phyloP scores from a whole-genome alignment of 129 eudicot species.

The Calendula officinalis region DNA sequence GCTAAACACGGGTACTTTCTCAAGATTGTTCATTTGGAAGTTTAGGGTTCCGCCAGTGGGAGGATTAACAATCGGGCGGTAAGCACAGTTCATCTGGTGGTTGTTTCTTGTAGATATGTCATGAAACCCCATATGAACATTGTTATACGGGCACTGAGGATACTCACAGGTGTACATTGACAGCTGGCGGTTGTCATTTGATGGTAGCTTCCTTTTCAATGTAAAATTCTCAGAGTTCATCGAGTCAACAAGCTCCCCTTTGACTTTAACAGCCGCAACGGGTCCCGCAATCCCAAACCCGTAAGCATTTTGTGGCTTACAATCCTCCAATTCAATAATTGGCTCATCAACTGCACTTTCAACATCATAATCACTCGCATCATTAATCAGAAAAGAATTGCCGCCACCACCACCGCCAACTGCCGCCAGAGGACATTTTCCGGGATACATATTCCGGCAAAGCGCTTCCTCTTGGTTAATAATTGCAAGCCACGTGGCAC shows the following conservation, averaged over 20 bases:
- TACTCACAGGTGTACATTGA: constrained; percentile 17
- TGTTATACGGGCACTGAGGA: constrained; percentile 25
- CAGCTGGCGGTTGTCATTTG: neutral
- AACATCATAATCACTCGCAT: constrained; percentile 30
- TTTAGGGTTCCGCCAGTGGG: constrained; percentile 14
- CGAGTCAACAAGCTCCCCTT: constrained; percentile 37
- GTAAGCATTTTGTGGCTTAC: constrained; percentile 26
- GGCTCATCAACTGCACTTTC: constrained; percentile 27
- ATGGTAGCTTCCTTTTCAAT: constrained; percentile 30
- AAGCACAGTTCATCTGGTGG: constrained; percentile 31
- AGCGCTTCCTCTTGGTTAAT: constrained; percentile 37
- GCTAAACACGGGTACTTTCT: constrained; percentile 24
- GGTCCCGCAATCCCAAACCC: constrained; percentile 7
- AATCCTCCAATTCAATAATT: constrained; percentile 14
- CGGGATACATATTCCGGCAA: constrained; percentile 24
- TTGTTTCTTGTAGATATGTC: constrained; percentile 38
- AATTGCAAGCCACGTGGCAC: constrained; percentile 33
- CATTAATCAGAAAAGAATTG: constrained; percentile 12
- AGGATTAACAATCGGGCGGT: constrained; percentile 19
- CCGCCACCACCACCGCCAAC: constrained; percentile 1
- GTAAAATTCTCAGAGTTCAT: constrained; percentile 8
- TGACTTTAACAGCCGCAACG: constrained; percentile 18
- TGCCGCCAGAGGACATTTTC: neutral
- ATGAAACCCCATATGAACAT: constrained; percentile 25
- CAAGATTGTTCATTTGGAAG: constrained; percentile 31